Evolutionary conservation across 148 eudicot genomes (phyloP).

Genomic region (Suaeda aralocaspica): DNA sequence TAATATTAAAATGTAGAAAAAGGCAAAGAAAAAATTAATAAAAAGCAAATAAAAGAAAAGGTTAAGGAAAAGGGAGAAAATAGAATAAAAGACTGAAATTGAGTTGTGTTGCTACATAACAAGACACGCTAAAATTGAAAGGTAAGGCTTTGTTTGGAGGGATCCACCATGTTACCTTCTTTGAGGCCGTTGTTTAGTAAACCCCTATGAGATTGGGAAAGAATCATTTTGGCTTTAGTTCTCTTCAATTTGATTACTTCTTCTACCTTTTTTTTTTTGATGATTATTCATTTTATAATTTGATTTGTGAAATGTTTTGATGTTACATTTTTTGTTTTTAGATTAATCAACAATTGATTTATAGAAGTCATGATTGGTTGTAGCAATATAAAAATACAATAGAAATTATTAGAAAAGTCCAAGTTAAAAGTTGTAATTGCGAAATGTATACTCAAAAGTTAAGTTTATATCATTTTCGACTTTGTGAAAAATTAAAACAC

Average conservation of each 20-base stretch:
- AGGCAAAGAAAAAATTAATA: too few relatives aligned
- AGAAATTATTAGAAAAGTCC: too few relatives aligned
- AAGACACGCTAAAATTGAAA: constrained; percentile 24
- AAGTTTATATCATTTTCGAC: too few relatives aligned
- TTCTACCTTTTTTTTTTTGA: neutral
- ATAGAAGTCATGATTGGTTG: too few relatives aligned
- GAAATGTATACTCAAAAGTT: too few relatives aligned
- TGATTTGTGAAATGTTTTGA: neutral
- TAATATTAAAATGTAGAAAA: neutral
- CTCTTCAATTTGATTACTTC: constrained; percentile 13
- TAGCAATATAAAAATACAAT: too few relatives aligned
- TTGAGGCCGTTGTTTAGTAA: constrained; percentile 15
- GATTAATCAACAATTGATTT: too few relatives aligned
- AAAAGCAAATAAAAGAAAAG: neutral
- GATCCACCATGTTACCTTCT: constrained; percentile 7
- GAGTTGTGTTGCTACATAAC: neutral
- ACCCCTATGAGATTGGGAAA: constrained; percentile 12
- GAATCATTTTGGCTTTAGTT: constrained; percentile 9
- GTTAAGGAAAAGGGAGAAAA: neutral
- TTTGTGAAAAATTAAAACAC: too few relatives aligned
- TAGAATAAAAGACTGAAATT: neutral
- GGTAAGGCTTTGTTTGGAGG: constrained; percentile 9
- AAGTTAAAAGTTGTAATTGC: too few relatives aligned
- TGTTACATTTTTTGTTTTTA: neutral
- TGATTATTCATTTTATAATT: neutral